A percentile compares a stretch with the other conserved stretches of the same genome.
Conservation (phyloP, 2,329 filamentous ascomycete species). For the Herpotrichia juniperi region DNA sequence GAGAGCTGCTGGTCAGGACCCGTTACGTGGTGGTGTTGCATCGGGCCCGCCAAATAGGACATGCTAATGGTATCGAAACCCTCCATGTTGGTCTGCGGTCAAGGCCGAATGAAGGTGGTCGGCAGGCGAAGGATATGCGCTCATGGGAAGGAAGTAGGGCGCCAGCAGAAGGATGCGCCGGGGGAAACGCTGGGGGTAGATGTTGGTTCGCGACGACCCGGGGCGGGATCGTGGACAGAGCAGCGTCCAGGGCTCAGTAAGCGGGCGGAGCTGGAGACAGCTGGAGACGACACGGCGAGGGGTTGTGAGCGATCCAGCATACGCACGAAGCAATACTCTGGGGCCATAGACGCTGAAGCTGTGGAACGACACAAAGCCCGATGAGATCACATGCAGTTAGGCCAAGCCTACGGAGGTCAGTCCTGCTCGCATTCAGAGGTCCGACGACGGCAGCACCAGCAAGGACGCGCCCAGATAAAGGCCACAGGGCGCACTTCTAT, state of each 20-base stretch:
- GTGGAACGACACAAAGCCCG: slow-evolving; percentile 36
- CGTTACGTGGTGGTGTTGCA: slow-evolving; percentile 61
- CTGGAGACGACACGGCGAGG: background rate
- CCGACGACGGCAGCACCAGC: background rate
- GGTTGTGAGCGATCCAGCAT: slow-evolving; percentile 7
- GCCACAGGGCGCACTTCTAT: background rate
- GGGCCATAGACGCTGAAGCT: slow-evolving; percentile 29
- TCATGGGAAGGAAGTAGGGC: slow-evolving; percentile 19
- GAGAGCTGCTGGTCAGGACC: slow-evolving; percentile 45
- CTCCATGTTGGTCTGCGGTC: slow-evolving; percentile 28
- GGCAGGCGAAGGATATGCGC: too few species aligned
- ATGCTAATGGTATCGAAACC: slow-evolving; percentile 66
- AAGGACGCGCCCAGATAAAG: background rate
- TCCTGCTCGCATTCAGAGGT: too few species aligned
- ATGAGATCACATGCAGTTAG: slow-evolving; percentile 41
- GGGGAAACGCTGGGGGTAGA: slow-evolving; percentile 2
- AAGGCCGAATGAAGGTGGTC: slow-evolving; percentile 24
- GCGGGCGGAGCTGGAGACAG: background rate
- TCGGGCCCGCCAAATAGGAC: slow-evolving; percentile 65
- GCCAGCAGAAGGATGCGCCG: slow-evolving; percentile 11
- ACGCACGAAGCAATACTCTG: slow-evolving; percentile 31
- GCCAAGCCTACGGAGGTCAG: slow-evolving; percentile 24
- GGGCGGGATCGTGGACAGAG: slow-evolving; percentile 3
- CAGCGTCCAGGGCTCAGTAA: background rate
- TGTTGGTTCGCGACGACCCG: slow-evolving; percentile 9